A percentile compares a stretch with the other conserved stretches of the same genome.
Evolutionary conservation across 805 yeast species (phyloP).

Genomic region (Clavispora carvajalis): DNA sequence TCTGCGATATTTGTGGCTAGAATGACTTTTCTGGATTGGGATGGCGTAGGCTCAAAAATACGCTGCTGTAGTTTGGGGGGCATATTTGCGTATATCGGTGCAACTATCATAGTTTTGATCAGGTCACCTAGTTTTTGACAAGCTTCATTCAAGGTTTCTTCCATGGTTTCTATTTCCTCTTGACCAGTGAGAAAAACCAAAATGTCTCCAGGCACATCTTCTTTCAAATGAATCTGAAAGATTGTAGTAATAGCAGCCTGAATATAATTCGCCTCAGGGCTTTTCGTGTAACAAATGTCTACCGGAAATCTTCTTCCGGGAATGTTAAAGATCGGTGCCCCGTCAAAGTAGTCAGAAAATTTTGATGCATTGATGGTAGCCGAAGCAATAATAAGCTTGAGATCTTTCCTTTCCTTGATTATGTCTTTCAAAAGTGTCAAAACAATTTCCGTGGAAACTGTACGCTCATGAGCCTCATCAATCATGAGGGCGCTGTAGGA

Average conservation of each 20-base stretch:
- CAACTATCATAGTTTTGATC: constrained; percentile 58
- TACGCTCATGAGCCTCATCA: constrained; percentile 97
- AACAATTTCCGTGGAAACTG: constrained; percentile 81
- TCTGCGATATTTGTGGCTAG: constrained; percentile 88
- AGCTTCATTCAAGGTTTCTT: constrained; percentile 66
- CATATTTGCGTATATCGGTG: constrained; percentile 88
- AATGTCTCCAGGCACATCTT: constrained; percentile 73
- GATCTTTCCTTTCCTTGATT: constrained; percentile 54
- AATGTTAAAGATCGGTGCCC: constrained; percentile 80
- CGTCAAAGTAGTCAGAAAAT: constrained; percentile 74
- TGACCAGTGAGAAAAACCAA: constrained; percentile 92
- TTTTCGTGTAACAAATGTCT: constrained; percentile 72
- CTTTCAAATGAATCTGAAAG: constrained; percentile 73
- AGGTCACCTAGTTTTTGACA: constrained; percentile 54
- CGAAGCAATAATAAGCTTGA: constrained; percentile 77
- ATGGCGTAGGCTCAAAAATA: constrained; percentile 86
- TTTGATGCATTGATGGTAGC: constrained; percentile 92
- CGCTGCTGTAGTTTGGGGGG: constrained; percentile 78
- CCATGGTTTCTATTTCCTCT: constrained; percentile 86
- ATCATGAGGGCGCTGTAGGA: constrained; percentile 80
- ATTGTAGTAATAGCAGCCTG: constrained; percentile 87
- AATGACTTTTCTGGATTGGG: constrained; percentile 74
- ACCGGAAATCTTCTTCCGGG: constrained; percentile 96
- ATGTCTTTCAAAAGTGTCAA: constrained; percentile 78
- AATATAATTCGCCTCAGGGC: constrained; percentile 86